A percentile compares a stretch with the other conserved stretches of the same genome.
Conservation (phyloP, 495 filamentous ascomycete species). For the Hyaloscypha variabilis region DNA sequence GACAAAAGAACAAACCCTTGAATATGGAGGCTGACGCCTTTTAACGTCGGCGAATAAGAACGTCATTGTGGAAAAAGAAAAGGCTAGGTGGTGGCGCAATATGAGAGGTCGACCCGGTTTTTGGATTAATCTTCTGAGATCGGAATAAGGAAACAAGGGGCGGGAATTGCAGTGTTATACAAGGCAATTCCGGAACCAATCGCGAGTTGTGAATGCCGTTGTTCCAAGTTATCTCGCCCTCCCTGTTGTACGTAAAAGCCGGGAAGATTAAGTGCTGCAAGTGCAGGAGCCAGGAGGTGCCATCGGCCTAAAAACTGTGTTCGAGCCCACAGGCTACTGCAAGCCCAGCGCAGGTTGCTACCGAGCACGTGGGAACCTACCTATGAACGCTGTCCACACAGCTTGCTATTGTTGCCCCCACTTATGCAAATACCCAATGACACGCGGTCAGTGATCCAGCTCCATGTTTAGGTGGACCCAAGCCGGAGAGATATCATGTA, state of each 20-base stretch:
- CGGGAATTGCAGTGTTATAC: not conserved
- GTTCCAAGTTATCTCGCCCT: not conserved
- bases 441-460: not conserved
- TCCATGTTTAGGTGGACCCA: not conserved
- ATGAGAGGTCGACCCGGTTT: not conserved
- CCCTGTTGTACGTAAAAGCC: not conserved
- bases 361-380: not conserved
- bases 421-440: constrained; percentile 6
- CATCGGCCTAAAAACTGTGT: not conserved
- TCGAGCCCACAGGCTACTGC: not conserved
- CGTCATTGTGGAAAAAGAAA: not conserved
- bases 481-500: not conserved
- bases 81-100: not conserved
- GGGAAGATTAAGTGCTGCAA: not conserved
- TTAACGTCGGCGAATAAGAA: not conserved
- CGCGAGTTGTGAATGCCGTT: not conserved
- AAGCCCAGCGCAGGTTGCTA: not conserved
- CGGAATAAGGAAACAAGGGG: no score
- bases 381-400: not conserved
- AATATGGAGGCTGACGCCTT: not conserved
- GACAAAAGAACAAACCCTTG: not conserved
- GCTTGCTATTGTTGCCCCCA: not conserved
- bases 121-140: no score
- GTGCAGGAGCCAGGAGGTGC: not conserved
- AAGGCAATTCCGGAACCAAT: not conserved